Evolutionary conservation across 139 green algal species (phyloP), one percentile per base, ranked within the genome.

Genomic region (Picocystis salinarum): DNA sequence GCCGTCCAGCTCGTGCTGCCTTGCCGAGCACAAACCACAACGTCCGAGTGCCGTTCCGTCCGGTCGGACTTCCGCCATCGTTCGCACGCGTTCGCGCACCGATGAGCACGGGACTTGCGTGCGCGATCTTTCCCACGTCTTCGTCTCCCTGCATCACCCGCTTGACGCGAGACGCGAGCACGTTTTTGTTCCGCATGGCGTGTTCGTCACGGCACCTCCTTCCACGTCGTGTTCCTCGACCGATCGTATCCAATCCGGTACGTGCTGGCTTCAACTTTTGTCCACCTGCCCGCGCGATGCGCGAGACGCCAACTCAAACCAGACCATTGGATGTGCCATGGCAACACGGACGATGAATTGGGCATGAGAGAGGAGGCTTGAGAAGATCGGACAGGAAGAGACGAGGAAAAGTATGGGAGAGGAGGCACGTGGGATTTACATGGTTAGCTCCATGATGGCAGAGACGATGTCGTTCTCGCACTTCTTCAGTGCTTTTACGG

Each of bases 391-490:
- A n/a, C n/a, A n/a, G n/a, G n/a, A n/a, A n/a, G n/a, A n/a, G n/a
- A n/a, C n/a, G n/a, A n/a, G n/a, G n/a, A n/a, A n/a, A n/a, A n/a
- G n/a, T n/a, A n/a, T n/a, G n/a, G n/a, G n/a, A n/a, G n/a, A n/a
- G n/a, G n/a, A n/a, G n/a, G n/a, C n/a, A n/a, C n/a, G n/a, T n/a
- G n/a, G n/a, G n/a, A n/a, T n/a, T n/a, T 57, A 79, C 68, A 79
- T 78, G 15, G 81, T 93, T 6, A 93, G 67, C 40, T 88, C 73
- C 84, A 95, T 95, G 61, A 94, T 94, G 3, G 87, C 87, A 4
- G 58, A 74, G n/a, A 98, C 88, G 40, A 98, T 96, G 56, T 98
- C 88, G 5, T 76, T 76, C 22, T 85, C 72, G 6, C 68, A 79
- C 26, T 64, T 73, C 60, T 93, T 92, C 18, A 98, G 74, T 5